These are phyloP conservation scores for Xylariomycetidae sp. DNA, from an alignment of 2,329 filamentous ascomycete genomes.

Conservation along the genomic window DNA sequence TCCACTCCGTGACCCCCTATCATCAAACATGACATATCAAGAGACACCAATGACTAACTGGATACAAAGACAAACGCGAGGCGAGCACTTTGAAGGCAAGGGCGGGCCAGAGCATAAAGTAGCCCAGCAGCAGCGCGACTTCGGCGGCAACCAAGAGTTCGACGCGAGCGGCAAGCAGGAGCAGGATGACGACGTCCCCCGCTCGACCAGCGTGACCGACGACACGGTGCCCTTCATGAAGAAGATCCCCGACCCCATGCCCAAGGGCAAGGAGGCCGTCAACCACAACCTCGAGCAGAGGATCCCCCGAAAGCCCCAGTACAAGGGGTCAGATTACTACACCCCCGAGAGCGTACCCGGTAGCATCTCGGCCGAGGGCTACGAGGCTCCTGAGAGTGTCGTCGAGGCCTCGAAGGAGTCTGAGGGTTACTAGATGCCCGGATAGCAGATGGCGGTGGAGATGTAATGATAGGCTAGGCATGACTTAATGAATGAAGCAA, in stretches of 20 bases:
- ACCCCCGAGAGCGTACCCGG: constrained; percentile 36
- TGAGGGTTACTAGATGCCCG: constrained; percentile 9
- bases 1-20: too few relatives aligned
- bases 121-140: constrained; percentile 20
- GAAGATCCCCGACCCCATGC: constrained; percentile 23
- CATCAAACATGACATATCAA: too few relatives aligned
- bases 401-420: constrained; percentile 29
- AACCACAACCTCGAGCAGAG: constrained; percentile 32
- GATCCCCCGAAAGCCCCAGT: constrained; percentile 32
- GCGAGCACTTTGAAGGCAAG: constrained; percentile 38
- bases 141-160: constrained; percentile 32
- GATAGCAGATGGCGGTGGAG: too few relatives aligned
- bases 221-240: constrained; percentile 29
- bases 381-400: constrained; percentile 37
- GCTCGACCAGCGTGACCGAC: constrained; percentile 14
- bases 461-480: too few relatives aligned
- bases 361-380: constrained; percentile 36
- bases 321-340: constrained; percentile 38
- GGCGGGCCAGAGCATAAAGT: constrained; percentile 40
- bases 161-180: constrained; percentile 12
- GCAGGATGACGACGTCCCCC: constrained; percentile 9
- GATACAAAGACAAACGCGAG: constrained; percentile 40
- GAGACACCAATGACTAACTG: constrained; percentile 11
- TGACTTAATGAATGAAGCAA: too few relatives aligned
- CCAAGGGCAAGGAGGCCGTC: constrained; percentile 33